These are phyloP conservation scores for Phytophthora pseudosyringae DNA, from an alignment of 352 stramenopile species.

Conservation along the genomic window DNA sequence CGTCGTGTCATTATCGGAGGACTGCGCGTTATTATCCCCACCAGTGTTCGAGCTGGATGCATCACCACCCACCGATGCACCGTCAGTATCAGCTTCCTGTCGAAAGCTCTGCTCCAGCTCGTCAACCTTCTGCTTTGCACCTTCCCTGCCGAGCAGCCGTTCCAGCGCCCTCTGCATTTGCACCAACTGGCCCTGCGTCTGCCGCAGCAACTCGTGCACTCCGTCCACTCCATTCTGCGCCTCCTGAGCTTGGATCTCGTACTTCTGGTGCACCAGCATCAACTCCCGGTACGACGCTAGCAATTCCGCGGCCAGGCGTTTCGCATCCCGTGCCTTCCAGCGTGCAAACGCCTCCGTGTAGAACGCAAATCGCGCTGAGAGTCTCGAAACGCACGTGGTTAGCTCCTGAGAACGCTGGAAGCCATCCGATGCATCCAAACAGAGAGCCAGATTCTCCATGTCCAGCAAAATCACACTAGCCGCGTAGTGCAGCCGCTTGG, in stretches of 20 bases:
- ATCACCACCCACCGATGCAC: not conserved
- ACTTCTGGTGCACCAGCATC: slow-evolving; percentile 52
- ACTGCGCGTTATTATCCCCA: slow-evolving; percentile 4
- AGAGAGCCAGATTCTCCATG: slow-evolving; percentile 44
- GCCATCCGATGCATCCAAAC: slow-evolving; percentile 34
- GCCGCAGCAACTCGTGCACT: slow-evolving; percentile 54
- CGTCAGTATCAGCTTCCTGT: slow-evolving; percentile 7
- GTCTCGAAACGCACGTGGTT: slow-evolving; percentile 44
- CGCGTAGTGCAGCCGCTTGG: slow-evolving; percentile 51
- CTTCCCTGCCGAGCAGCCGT: slow-evolving; percentile 59
- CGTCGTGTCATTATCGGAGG: slow-evolving; percentile 14
- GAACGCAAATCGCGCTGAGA: slow-evolving; percentile 68
- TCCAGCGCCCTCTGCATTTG: slow-evolving; percentile 64
- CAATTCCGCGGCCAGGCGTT: slow-evolving; percentile 60
- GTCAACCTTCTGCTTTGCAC: slow-evolving; percentile 40
- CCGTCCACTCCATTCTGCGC: slow-evolving; percentile 48
- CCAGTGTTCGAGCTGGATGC: not conserved
- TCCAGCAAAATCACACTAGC: slow-evolving; percentile 46
- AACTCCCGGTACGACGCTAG: slow-evolving; percentile 63
- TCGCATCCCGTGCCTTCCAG: slow-evolving; percentile 68
- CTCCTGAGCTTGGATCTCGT: slow-evolving; percentile 38
- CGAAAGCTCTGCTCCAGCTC: slow-evolving; percentile 41
- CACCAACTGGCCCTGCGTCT: slow-evolving; percentile 67
- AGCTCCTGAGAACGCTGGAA: slow-evolving; percentile 40
- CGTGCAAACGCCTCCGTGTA: slow-evolving; percentile 71